Conservation (phyloP, 257 asterid genomes). For the Solanum peruvianum region DNA sequence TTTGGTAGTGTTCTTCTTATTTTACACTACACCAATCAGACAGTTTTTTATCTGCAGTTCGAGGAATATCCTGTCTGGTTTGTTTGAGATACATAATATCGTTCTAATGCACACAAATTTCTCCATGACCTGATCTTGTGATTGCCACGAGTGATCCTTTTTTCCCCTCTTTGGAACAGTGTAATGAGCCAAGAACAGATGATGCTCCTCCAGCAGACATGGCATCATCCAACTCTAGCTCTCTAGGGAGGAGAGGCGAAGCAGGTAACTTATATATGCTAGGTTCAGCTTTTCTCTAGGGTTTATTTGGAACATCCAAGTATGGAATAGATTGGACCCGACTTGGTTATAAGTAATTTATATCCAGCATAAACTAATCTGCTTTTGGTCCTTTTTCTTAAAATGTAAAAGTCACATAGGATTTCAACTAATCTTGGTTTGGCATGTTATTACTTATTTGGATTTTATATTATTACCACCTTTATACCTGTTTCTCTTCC, state of each 20-base stretch:
- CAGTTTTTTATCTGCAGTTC: not conserved
- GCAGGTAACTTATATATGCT: slow-evolving; percentile 36
- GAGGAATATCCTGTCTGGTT: not conserved
- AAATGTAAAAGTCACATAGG: not conserved
- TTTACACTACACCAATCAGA: not conserved
- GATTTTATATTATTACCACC: not conserved
- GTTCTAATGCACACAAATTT: not conserved
- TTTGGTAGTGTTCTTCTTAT: not conserved
- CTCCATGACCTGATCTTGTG: not conserved
- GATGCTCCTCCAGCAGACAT: slow-evolving; percentile 98
- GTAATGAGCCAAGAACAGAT: slow-evolving; percentile 89
- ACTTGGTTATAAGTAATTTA: not conserved
- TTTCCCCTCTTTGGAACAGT: slow-evolving; percentile 31
- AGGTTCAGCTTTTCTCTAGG: not conserved
- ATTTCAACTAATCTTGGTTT: not conserved
- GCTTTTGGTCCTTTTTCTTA: not conserved
- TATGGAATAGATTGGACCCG: not conserved
- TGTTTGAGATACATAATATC: not conserved
- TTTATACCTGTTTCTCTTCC: not conserved
- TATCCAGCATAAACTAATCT: not conserved
- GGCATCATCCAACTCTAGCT: slow-evolving; percentile 50
- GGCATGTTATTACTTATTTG: not conserved
- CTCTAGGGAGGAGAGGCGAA: slow-evolving; percentile 80
- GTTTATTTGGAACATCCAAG: not conserved
- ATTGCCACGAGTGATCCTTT: not conserved